These are phyloP conservation scores for Volutella citrinella DNA, from an alignment of 2,329 filamentous ascomycete species.

Conservation along the genomic window DNA sequence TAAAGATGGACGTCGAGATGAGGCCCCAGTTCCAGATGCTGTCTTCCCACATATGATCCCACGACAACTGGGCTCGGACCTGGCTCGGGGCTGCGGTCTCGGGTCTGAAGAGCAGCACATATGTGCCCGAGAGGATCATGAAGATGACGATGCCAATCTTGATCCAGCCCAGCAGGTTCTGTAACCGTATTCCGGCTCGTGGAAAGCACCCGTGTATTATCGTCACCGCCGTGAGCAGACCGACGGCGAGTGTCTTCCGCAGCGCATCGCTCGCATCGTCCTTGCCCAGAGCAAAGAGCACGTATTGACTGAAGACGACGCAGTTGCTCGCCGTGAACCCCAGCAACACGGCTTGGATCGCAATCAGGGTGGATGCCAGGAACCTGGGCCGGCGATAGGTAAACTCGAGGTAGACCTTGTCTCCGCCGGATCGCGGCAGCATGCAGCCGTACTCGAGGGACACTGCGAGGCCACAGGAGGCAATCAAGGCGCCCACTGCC, in stretches of 20 bases:
- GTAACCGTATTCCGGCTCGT: conserved; percentile 54
- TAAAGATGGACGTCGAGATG: conserved; percentile 65
- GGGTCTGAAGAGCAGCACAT: conserved; percentile 50
- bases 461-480: conserved; percentile 59
- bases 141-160: conserved; percentile 59
- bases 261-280: conserved; percentile 48
- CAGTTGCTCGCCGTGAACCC: conserved; percentile 70
- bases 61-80: conserved; percentile 28
- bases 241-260: conserved; percentile 55
- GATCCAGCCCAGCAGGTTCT: conserved; percentile 61
- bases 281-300: conserved; percentile 54
- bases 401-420: conserved; percentile 71
- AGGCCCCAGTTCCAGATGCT: conserved; percentile 68
- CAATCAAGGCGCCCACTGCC: conserved; percentile 59
- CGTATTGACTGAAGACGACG: conserved; percentile 66
- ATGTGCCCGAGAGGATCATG: conserved; percentile 60
- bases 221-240: conserved; percentile 54
- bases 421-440: conserved; percentile 65
- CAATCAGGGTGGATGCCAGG: conserved; percentile 61
- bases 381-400: conserved; percentile 62
- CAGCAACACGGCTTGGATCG: conserved; percentile 60
- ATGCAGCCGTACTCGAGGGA: conserved; percentile 68
- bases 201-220: conserved; percentile 58
- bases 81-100: conserved; percentile 10
- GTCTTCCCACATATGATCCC: conserved; percentile 58